phyloP scores from a whole-genome alignment of 2,329 filamentous ascomycete species.

The Bretziella fagacearum region DNA sequence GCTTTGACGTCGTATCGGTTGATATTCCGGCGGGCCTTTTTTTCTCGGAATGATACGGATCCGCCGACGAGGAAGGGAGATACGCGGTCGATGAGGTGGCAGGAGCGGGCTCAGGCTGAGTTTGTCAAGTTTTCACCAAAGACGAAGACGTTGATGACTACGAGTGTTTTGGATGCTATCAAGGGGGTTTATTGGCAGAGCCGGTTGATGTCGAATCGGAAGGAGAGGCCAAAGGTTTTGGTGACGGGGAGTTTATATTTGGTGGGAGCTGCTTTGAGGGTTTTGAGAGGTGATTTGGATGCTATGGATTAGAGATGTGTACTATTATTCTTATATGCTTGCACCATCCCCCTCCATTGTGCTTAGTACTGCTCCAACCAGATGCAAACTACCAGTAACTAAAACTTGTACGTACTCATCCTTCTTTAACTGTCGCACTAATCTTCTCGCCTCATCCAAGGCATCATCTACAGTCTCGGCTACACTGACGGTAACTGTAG shows the following conservation, averaged over 20 bases:
- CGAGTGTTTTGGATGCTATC: conserved; percentile 58
- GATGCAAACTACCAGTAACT: conserved; percentile 46
- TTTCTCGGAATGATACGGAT: conserved; percentile 50
- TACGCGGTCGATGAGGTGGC: conserved; percentile 37
- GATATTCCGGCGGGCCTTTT: conserved; percentile 57
- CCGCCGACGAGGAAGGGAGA: conserved; percentile 22
- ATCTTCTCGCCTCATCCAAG: conserved; percentile 28
- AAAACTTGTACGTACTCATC: conserved; percentile 29
- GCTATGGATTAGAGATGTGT: conserved; percentile 4
- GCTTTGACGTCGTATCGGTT: conserved; percentile 22
- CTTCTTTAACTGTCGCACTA: conserved; percentile 21
- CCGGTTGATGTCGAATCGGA: conserved; percentile 17
- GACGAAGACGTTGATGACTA: conserved; percentile 31
- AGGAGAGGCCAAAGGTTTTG: conserved; percentile 40
- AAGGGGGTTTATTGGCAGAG: conserved; percentile 31
- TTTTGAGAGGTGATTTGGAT: conserved; percentile 11
- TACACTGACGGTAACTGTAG: conserved; percentile 28
- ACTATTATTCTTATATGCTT: not conserved
- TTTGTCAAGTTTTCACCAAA: conserved; percentile 41
- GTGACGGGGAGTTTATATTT: conserved; percentile 76
- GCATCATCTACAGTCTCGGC: conserved; percentile 39
- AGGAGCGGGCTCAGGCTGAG: conserved; percentile 44
- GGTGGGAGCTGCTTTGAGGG: conserved; percentile 52
- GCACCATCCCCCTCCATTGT: conserved; percentile 31
- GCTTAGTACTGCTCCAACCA: conserved; percentile 38